phyloP scores from a whole-genome alignment of 257 asterid genomes.

The Plantago major region DNA sequence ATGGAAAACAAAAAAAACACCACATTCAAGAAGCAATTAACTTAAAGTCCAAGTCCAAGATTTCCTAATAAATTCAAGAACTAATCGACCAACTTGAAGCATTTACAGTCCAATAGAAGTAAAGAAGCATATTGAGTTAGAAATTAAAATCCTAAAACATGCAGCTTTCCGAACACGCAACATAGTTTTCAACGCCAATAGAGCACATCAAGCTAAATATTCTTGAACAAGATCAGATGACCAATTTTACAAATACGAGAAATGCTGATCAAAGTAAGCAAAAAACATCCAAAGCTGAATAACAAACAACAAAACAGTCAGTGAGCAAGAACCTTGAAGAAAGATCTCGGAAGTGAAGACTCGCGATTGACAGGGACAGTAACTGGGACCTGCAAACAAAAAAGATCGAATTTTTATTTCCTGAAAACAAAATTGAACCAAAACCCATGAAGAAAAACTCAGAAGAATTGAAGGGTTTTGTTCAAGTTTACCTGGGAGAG shows the following conservation, averaged over 20 bases:
- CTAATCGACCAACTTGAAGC: conserved; percentile 13
- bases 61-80: neutral
- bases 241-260: neutral
- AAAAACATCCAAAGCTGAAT: neutral
- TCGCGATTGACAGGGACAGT: conserved; percentile 41
- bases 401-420: conserved; percentile 7
- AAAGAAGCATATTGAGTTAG: neutral
- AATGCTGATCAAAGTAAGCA: neutral
- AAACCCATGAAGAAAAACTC: neutral
- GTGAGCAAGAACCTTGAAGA: conserved; percentile 38
- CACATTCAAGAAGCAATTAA: too few species aligned
- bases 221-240: neutral
- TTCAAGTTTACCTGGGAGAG: conserved; percentile 34
- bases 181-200: neutral
- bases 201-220: neutral
- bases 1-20: too few species aligned
- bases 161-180: neutral
- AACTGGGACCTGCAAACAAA: conserved; percentile 43
- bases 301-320: neutral
- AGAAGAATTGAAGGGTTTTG: neutral
- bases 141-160: neutral
- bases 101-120: neutral
- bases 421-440: neutral
- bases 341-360: conserved; percentile 36
- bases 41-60: too few species aligned